A percentile compares a stretch with the other conserved stretches of the same genome.
These are phyloP conservation scores for Nymphaea colorata DNA, from an alignment of 164 flowering plant species.

Conservation along the genomic window DNA sequence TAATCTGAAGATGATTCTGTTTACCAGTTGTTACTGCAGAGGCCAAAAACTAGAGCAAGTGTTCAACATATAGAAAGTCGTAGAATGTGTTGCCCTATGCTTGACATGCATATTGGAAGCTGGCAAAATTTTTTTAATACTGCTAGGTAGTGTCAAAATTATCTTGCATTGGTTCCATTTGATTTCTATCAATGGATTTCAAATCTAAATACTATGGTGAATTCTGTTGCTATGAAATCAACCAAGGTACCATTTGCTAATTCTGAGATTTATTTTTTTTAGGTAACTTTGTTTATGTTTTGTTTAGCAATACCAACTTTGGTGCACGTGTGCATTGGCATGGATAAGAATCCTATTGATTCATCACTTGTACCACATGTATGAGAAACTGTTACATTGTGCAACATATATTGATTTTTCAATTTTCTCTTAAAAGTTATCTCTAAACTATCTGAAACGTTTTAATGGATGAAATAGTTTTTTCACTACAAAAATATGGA, in stretches of 20 bases:
- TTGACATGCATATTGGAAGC: slow-evolving; percentile 46
- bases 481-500: too few relatives aligned
- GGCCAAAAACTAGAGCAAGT: slow-evolving; percentile 18
- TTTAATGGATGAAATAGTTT: too few relatives aligned
- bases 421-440: too few relatives aligned
- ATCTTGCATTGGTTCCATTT: not conserved
- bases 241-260: not conserved
- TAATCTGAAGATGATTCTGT: slow-evolving; percentile 28
- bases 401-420: too few relatives aligned
- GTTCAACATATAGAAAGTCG: slow-evolving; percentile 21
- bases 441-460: too few relatives aligned
- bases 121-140: slow-evolving; percentile 69
- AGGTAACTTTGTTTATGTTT: slow-evolving; percentile 51
- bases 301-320: slow-evolving; percentile 53
- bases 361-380: slow-evolving; percentile 67
- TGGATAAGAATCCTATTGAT: slow-evolving; percentile 52
- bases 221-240: not conserved
- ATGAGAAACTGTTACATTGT: slow-evolving; percentile 13
- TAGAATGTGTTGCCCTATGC: slow-evolving; percentile 42
- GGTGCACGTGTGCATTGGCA: slow-evolving; percentile 72
- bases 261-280: slow-evolving; percentile 7
- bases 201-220: not conserved
- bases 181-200: not conserved
- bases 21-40: slow-evolving; percentile 47
- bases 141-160: slow-evolving; percentile 31